These are phyloP conservation scores for Arabis alpina DNA, from an alignment of 345 rosid genomes.

Conservation along the genomic window DNA sequence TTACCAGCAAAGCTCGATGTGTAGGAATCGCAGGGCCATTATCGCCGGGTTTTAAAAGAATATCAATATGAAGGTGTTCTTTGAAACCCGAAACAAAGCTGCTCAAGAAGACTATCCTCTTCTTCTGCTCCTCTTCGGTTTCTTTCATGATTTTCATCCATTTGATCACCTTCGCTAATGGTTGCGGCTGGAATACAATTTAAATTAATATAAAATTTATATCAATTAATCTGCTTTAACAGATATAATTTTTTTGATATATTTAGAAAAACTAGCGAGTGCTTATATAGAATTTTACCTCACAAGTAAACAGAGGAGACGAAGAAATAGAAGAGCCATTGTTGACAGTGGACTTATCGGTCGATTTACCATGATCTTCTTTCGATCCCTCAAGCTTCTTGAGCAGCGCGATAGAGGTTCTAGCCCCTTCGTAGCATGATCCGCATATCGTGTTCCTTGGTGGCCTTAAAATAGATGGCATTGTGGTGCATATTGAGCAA, in stretches of 20 bases:
- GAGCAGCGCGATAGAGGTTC: slow-evolving; percentile 53
- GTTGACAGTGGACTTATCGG: slow-evolving; percentile 26
- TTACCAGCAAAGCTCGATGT: slow-evolving; percentile 73
- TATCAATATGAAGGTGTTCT: slow-evolving; percentile 67
- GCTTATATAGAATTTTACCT: slow-evolving; percentile 57
- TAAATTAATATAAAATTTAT: too few species aligned
- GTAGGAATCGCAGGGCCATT: slow-evolving; percentile 63
- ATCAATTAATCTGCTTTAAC: too few species aligned
- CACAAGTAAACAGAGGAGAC: slow-evolving; percentile 52
- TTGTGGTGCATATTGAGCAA: slow-evolving; percentile 76
- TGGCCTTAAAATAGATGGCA: slow-evolving; percentile 76
- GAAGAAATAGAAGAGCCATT: slow-evolving; percentile 36
- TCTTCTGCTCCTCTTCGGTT: slow-evolving; percentile 57
- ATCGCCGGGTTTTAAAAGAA: slow-evolving; percentile 59
- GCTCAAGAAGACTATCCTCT: slow-evolving; percentile 67
- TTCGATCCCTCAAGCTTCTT: slow-evolving; percentile 57
- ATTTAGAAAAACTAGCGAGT: background rate
- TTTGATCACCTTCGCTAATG: slow-evolving; percentile 59
- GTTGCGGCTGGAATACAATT: slow-evolving; percentile 42
- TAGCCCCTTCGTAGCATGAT: slow-evolving; percentile 78
- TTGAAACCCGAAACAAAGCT: slow-evolving; percentile 52
- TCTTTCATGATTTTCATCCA: slow-evolving; percentile 72
- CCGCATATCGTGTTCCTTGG: slow-evolving; percentile 89
- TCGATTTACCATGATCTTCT: slow-evolving; percentile 23
- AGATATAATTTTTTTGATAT: background rate